Evolutionary conservation across 345 rosid species (phyloP).

Genomic region (Populus nigra): DNA sequence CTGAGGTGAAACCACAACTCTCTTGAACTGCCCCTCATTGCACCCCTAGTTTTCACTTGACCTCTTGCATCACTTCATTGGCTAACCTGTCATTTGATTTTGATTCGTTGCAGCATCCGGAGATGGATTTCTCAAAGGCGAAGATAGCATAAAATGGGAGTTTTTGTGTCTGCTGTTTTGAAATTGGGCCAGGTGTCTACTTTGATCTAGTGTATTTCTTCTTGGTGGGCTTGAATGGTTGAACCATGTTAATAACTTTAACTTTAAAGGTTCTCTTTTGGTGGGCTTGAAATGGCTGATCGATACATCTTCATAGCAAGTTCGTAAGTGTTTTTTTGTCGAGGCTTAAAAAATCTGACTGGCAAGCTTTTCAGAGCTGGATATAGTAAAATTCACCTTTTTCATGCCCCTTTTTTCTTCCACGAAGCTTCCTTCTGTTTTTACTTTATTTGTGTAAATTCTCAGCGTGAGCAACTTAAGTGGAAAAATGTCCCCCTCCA

Average conservation of each 20-base stretch:
- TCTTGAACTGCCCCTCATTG: neutral
- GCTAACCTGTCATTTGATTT: neutral
- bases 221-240: neutral
- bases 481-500: neutral
- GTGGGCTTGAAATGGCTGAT: neutral
- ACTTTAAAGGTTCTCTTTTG: neutral
- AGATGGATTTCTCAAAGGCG: conserved; percentile 92
- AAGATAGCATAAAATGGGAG: conserved; percentile 45
- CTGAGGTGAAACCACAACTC: conserved; percentile 43
- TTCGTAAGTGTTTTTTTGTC: neutral
- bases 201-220: neutral
- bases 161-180: neutral
- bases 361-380: neutral
- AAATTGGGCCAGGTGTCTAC: neutral
- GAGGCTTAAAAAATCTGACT: neutral
- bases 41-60: neutral
- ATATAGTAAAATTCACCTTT: neutral
- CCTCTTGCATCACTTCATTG: neutral
- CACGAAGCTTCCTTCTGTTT: neutral
- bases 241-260: conserved; percentile 6
- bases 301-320: neutral
- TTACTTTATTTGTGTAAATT: no score
- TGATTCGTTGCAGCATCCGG: conserved; percentile 69
- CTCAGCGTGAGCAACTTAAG: neutral
- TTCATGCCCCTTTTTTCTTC: no score